Evolutionary conservation across 106 monocot genomes (phyloP), one percentile per base, ranked within the genome.

Genomic region (Phalaenopsis equestris): DNA sequence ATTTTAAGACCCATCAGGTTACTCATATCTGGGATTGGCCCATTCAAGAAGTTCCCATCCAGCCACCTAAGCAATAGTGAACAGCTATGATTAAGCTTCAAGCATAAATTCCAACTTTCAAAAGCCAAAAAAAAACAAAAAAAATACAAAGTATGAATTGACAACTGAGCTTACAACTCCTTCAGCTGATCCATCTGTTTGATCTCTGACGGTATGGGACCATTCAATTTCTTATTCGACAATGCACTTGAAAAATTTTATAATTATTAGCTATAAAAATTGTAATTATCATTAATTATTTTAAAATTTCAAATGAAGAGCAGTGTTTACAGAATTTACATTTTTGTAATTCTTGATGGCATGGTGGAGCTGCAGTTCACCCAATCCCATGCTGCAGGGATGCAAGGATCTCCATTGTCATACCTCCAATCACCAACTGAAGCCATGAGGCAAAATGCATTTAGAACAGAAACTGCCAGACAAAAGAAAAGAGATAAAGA

Each of bases 381-480:
- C 89, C 89, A 89, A 37, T 83, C 81, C 89, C 89, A 89, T 8
- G 75, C 78, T 79, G 76, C 72, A 49, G 89, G 89, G 52, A 70
- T 73, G 49, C 89, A 89, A 61, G 89, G 89, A 79, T 89, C 89
- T 56, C 89, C 89, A 43, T 78, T 79, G 76, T 86, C 84, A 41
- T 84, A 49, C 17, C 43, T 76, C 89, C 84, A 89, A 58, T 81
- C 79, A 73, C 74, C 84, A n/a, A 76, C 4, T 12, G 77, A 57
- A 38, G 81, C 75, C 70, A 80, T 58, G 72, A 86, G 73, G 37
- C 46, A 42, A 16, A 89, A 76, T 24, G 57, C 42, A 73, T 79
- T 57, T 81, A 89, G 58, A 72, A 55, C 81, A 61, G 55, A 68
- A 79, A 68, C 89, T 89, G 56, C 36, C 24, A 79, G 16, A 52